Conservation (phyloP, 2,329 filamentous ascomycete genomes). For the Cadophora luteo-olivacea region DNA sequence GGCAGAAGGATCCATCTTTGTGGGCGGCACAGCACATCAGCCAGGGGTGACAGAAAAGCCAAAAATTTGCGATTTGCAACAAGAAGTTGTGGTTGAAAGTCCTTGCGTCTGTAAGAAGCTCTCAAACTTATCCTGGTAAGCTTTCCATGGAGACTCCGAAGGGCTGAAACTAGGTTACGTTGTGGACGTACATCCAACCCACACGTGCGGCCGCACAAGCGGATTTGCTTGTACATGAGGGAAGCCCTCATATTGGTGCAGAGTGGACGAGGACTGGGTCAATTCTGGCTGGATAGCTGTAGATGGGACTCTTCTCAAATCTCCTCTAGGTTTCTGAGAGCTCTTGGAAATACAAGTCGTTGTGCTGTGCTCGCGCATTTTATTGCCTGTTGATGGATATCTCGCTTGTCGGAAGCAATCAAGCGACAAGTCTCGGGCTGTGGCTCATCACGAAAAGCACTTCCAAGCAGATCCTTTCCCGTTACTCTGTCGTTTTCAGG, state of each 20-base stretch:
- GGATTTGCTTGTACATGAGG: not conserved
- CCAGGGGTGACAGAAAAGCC: not conserved
- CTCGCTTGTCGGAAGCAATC: not conserved
- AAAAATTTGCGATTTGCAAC: conserved; percentile 8
- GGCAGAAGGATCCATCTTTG: not conserved
- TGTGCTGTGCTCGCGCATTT: no score
- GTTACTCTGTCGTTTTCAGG: not conserved
- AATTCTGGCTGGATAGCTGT: no score
- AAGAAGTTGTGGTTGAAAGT: not conserved
- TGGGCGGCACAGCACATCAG: not conserved
- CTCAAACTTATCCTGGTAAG: not conserved
- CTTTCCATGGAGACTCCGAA: not conserved
- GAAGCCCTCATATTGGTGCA: not conserved
- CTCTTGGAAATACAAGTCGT: no score
- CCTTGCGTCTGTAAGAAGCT: not conserved
- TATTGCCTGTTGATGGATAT: no score
- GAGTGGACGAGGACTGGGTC: no score
- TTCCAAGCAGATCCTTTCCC: not conserved
- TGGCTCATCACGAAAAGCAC: not conserved
- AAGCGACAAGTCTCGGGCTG: no score
- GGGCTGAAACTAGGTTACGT: not conserved
- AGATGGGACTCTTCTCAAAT: no score
- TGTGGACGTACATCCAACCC: not conserved
- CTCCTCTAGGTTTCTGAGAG: no score
- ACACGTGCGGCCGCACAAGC: not conserved